These are phyloP conservation scores for Ustilago nuda DNA, from an alignment of 1,284 basidiomycete species.

Conservation along the genomic window DNA sequence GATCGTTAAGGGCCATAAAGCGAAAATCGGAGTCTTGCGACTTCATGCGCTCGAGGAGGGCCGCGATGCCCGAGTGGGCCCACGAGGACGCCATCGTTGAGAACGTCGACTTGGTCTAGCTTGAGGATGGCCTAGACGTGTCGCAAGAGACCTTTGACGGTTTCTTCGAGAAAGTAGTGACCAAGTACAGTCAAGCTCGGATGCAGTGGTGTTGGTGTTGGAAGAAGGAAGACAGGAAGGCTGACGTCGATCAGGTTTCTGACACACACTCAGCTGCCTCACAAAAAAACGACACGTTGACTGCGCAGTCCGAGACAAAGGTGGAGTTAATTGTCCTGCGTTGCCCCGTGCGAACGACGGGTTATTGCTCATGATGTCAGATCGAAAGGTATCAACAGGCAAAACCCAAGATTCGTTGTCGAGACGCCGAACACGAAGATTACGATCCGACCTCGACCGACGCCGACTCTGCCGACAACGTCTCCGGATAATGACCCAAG, in stretches of 20 bases:
- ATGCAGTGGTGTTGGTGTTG: background rate
- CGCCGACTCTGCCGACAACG: no score
- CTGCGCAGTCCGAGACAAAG: constrained; percentile 9
- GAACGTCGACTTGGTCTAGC: background rate
- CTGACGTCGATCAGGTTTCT: constrained; percentile 15
- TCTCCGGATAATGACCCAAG: background rate
- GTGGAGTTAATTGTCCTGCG: constrained; percentile 20
- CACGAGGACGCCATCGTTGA: constrained; percentile 46
- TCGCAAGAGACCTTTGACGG: background rate
- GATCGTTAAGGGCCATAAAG: constrained; percentile 68
- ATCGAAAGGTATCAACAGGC: background rate
- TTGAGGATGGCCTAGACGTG: background rate
- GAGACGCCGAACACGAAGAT: no score
- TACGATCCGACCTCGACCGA: no score
- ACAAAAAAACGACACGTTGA: constrained; percentile 11
- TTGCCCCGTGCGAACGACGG: constrained; percentile 16
- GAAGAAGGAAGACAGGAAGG: constrained; percentile 3
- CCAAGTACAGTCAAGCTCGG: background rate
- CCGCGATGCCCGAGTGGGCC: constrained; percentile 48
- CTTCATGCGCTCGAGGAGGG: constrained; percentile 66
- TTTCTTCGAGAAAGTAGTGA: background rate
- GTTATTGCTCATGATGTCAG: background rate
- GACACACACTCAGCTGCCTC: background rate
- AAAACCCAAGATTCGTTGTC: background rate
- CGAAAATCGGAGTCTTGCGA: constrained; percentile 66